These are phyloP conservation scores for Populus alba DNA, from an alignment of 345 rosid genomes.

Conservation along the genomic window DNA sequence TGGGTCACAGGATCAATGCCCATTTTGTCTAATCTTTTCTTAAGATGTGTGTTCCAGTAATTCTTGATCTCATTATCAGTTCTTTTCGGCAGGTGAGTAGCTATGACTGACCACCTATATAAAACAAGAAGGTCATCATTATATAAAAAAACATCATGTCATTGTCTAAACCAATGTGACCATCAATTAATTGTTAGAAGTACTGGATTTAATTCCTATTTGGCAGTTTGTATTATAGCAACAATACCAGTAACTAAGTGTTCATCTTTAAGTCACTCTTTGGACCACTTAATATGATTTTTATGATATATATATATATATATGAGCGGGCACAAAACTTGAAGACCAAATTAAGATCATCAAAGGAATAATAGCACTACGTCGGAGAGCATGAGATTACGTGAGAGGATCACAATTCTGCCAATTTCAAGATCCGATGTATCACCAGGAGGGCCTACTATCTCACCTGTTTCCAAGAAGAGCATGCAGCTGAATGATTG, in stretches of 20 bases:
- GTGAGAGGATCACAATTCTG: background rate
- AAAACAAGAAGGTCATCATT: background rate
- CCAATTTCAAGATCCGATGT: background rate
- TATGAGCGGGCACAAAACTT: background rate
- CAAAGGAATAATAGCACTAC: background rate
- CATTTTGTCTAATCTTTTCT: slow-evolving; percentile 15
- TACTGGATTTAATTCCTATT: background rate
- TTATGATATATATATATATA: no score
- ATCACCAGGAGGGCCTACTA: background rate
- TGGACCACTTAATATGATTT: background rate
- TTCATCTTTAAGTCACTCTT: background rate
- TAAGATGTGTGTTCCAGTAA: slow-evolving; percentile 16
- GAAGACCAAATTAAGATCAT: background rate
- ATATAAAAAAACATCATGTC: background rate
- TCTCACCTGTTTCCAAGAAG: slow-evolving; percentile 18
- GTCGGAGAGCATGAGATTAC: background rate
- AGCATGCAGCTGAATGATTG: slow-evolving; percentile 18
- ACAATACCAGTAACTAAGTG: background rate
- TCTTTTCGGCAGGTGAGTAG: slow-evolving; percentile 9
- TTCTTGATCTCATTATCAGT: slow-evolving; percentile 18
- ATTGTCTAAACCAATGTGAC: background rate
- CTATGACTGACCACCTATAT: slow-evolving; percentile 11
- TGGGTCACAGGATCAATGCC: slow-evolving; percentile 10
- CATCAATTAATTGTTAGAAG: background rate
- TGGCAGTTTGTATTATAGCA: background rate